Evolutionary conservation across 1,284 basidiomycete genomes (phyloP), one percentile per base, ranked within the genome.

Genomic region (Malassezia yamatoensis): DNA sequence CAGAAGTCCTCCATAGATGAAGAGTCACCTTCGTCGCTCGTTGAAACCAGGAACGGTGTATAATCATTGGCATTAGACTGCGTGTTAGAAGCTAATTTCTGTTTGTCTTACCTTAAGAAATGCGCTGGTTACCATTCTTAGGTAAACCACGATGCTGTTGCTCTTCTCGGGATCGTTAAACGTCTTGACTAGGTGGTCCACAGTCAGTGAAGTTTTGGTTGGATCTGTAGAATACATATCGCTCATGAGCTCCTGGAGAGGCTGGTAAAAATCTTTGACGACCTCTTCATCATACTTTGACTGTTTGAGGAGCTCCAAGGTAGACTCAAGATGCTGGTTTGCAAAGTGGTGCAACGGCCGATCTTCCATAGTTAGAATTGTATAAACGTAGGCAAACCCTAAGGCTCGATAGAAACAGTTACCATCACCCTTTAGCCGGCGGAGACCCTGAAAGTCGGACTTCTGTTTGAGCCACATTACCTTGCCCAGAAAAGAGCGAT

Each of bases 341-440:
- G 64, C 60, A 24, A 61, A 59, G 18, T 65, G 58, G 43, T 63
- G 60, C 55, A 65, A 56, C 11, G 62, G 61, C 29, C 59, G 59
- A 46, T 67, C 61, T 32, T 65, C 59, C 55, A 63, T 60, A 29
- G 40, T 52, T 20, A 68, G 49, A 38, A 72, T 53, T 39, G 62
- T 59, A 36, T 62, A 50, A 43, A 70, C 53, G 24, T 64, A 67
- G 2, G 65, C 63, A 48, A 70, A 72, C 1, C 62, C 67, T 20
- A 72, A 68, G 0, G 65, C 62, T 10, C 70, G 60, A 53, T 71
- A 69, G 60, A 72, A 72, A 58, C 70, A 72, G 40, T 70, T 67
- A 0, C 70, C 70, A 60, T 72, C 70, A 2, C 68, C 65, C n/a
- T 62, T 61, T 3, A 63, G 54, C 0, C 63, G 51, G 15, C 67